phyloP scores from a whole-genome alignment of 2,329 filamentous ascomycete species.

The Ceratocystis variospora region DNA sequence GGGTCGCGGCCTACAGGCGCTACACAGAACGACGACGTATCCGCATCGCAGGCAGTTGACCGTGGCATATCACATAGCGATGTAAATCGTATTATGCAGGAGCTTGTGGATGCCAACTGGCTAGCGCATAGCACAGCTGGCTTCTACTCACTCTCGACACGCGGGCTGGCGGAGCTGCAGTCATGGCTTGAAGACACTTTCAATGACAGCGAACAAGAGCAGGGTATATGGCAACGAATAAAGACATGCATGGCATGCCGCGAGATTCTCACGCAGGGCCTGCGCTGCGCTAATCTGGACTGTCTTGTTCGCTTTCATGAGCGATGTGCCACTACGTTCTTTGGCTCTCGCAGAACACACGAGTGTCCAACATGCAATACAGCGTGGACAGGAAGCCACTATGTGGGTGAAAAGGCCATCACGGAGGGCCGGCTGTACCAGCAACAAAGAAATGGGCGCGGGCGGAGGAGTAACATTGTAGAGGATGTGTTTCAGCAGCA shows the following conservation, averaged over 20 bases:
- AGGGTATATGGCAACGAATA: slow-evolving; percentile 55
- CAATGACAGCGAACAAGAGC: slow-evolving; percentile 55
- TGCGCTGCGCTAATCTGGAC: slow-evolving; percentile 55
- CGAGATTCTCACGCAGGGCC: slow-evolving; percentile 74
- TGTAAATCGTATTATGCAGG: slow-evolving; percentile 57
- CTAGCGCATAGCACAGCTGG: slow-evolving; percentile 58
- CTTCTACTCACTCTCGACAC: slow-evolving; percentile 63
- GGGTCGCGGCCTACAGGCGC: slow-evolving; percentile 10
- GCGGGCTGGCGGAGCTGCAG: slow-evolving; percentile 71
- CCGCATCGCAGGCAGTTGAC: slow-evolving; percentile 29
- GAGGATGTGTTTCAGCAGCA: slow-evolving; percentile 26
- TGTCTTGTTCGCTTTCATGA: slow-evolving; percentile 64
- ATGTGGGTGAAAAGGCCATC: slow-evolving; percentile 43
- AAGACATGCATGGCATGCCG: slow-evolving; percentile 80
- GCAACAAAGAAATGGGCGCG: slow-evolving; percentile 28
- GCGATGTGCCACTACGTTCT: slow-evolving; percentile 60
- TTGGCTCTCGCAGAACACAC: slow-evolving; percentile 47
- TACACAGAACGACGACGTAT: slow-evolving; percentile 26
- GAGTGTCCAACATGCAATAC: slow-evolving; percentile 50
- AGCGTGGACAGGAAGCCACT: slow-evolving; percentile 37
- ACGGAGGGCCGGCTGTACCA: slow-evolving; percentile 40
- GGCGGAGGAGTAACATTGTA: slow-evolving; percentile 26
- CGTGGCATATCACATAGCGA: slow-evolving; percentile 59
- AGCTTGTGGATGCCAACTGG: slow-evolving; percentile 69
- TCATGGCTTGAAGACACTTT: slow-evolving; percentile 79